These are phyloP conservation scores for Colletotrichum zoysiae DNA, from an alignment of 2,329 filamentous ascomycete species.

Conservation along the genomic window DNA sequence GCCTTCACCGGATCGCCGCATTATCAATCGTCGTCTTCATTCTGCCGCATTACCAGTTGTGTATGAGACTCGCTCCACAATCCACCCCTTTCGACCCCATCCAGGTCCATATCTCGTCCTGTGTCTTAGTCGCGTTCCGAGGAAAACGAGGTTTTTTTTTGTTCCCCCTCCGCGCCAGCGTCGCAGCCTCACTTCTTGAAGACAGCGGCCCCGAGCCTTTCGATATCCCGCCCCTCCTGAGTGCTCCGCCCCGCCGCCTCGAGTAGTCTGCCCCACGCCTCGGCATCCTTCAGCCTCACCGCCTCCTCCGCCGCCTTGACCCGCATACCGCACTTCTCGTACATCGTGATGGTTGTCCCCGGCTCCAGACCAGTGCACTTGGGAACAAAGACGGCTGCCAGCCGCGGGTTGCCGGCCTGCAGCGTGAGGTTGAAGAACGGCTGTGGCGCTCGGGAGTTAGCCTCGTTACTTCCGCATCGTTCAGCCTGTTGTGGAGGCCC, in stretches of 20 bases:
- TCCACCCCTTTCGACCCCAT: background rate
- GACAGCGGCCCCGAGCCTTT: constrained; percentile 75
- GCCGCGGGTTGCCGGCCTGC: constrained; percentile 88
- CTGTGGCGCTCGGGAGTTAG: constrained; percentile 55
- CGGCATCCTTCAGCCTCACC: constrained; percentile 81
- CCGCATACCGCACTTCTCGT: constrained; percentile 93
- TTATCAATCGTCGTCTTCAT: constrained; percentile 9
- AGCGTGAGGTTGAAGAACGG: constrained; percentile 93
- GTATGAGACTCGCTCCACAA: constrained; percentile 3
- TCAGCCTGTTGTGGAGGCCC: background rate
- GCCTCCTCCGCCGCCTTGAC: constrained; percentile 94
- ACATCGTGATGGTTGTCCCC: constrained; percentile 87
- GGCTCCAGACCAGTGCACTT: constrained; percentile 83
- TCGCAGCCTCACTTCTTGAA: constrained; percentile 57
- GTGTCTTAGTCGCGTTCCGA: background rate
- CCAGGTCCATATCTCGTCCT: background rate
- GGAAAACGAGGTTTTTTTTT: background rate
- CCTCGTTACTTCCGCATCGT: background rate
- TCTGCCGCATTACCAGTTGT: constrained; percentile 21
- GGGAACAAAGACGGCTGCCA: constrained; percentile 85
- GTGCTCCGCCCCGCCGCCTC: constrained; percentile 79
- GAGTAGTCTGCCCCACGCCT: constrained; percentile 79
- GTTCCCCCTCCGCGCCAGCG: background rate
- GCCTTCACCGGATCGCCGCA: background rate
- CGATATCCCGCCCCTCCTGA: constrained; percentile 80